Evolutionary conservation across 345 rosid genomes (phyloP).

Genomic region (Psidium friedrichsthalianum): DNA sequence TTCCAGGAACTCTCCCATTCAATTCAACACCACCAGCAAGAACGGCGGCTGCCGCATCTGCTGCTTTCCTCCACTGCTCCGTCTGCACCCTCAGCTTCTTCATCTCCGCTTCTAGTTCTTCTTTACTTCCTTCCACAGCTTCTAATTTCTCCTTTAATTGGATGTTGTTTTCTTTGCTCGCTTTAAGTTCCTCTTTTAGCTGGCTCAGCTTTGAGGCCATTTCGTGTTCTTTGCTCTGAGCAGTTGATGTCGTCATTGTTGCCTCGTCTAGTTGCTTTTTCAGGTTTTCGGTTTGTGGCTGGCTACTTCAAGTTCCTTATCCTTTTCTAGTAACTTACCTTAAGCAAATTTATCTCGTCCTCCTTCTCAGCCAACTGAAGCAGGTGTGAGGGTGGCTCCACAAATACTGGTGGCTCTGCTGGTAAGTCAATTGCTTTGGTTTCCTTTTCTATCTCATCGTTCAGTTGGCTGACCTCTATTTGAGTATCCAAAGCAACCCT

Average conservation of each 20-base stretch:
- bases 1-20: conserved; percentile 43
- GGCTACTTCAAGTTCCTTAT: conserved; percentile 30
- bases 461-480: conserved; percentile 3
- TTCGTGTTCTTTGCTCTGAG: conserved; percentile 41
- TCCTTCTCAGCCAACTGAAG: conserved; percentile 26
- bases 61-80: conserved; percentile 95
- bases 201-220: conserved; percentile 27
- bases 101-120: conserved; percentile 65
- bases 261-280: conserved; percentile 46
- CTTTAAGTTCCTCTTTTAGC: conserved; percentile 48
- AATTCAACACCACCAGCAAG: conserved; percentile 60
- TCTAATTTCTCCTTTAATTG: conserved; percentile 41
- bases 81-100: conserved; percentile 77
- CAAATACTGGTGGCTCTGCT: conserved; percentile 4
- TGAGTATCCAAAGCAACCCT: conserved; percentile 9
- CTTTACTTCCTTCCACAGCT: conserved; percentile 42
- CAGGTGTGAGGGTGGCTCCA: conserved; percentile 22
- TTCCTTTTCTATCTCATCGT: conserved; percentile 10
- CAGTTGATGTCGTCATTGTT: conserved; percentile 13
- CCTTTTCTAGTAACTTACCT: conserved; percentile 48
- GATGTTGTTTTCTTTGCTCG: conserved; percentile 33
- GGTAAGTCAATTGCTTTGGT: conserved; percentile 3
- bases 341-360: conserved; percentile 46
- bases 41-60: conserved; percentile 87
- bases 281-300: conserved; percentile 43